Base-by-base conservation (phyloP, 768 basidiomycete species). In the Amanita jacksonii region DNA sequence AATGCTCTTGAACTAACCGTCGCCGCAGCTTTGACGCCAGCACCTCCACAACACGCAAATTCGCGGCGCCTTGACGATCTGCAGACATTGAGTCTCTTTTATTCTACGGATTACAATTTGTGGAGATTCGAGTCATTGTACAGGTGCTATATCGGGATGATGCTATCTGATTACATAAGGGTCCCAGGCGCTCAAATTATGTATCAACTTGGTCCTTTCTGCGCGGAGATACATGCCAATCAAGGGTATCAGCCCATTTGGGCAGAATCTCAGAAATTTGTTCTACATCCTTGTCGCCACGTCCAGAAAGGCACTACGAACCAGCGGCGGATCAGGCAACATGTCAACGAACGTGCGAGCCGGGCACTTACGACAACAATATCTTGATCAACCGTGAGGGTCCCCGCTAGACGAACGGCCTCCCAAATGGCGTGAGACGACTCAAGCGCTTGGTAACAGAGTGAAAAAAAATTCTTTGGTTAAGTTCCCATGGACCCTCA, bases 261-360 rank as follows among this genome's bases (percentile, higher is more conserved):
- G 94, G 94, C 44, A 99, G 70, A 31, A 97, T 68, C 54, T 93
- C 68, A n/a, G 85, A 91, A 46, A 99, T 92, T 57, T 98, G 86
- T 52, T 94, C 86, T 3, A 99, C 96, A 57, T 99, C 94, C 64
- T 98, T 98, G 63, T 98, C 92, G 13, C 96, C 96, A 50, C 94
- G 79, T 39, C 94, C 94, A 43, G 89, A 93, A 41, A 97, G 68
- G 56, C 91, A 96, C 88, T 93, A 37, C 24, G 13, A 35, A 16
- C 31, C 25, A 54, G 2, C 13, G n/a, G n/a, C n/a, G n/a, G n/a
- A 22, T 47, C 23, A 52, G 40, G 48, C 22, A 44, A 9, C 20
- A 7, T 12, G 40, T 18, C 27, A 31, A 32, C 25, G 9, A 38
- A 12, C 22, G 27, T 47, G 3, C 38, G 28, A 40, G 12, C 10